Conservation (phyloP, 192 early-diverging fungal genomes). For the Chytriomyces confervae region DNA sequence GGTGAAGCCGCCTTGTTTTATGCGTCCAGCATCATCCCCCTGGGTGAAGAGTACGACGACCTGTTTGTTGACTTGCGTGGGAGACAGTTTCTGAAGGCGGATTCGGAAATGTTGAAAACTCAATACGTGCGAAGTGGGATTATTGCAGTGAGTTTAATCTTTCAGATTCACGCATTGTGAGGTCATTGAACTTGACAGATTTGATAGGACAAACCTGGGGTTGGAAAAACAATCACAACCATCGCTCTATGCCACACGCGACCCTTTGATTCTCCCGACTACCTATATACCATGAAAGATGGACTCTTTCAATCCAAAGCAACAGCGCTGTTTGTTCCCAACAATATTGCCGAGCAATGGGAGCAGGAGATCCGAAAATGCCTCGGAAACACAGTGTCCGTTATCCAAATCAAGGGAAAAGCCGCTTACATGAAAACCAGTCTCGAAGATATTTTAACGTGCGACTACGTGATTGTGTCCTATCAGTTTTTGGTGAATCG, state of each 20-base stretch:
- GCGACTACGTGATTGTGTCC: background rate
- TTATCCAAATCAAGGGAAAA: background rate
- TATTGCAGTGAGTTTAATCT: constrained; percentile 4
- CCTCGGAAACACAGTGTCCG: background rate
- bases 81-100: background rate
- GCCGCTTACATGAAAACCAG: background rate
- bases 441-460: background rate
- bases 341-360: background rate
- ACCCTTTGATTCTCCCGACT: background rate
- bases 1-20: constrained; percentile 5
- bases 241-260: constrained; percentile 23
- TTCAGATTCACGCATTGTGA: background rate
- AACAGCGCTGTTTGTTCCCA: background rate
- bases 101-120: background rate
- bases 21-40: background rate
- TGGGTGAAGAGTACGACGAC: constrained; percentile 5
- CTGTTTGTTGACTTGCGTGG: background rate
- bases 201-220: constrained; percentile 25
- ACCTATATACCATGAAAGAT: background rate
- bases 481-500: background rate
- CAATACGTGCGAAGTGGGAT: background rate
- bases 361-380: background rate
- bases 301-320: background rate
- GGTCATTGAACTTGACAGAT: background rate
- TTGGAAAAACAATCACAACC: constrained; percentile 26